phyloP scores from a whole-genome alignment of 192 early-diverging fungal genomes.

The Umbelopsis ramanniana region DNA sequence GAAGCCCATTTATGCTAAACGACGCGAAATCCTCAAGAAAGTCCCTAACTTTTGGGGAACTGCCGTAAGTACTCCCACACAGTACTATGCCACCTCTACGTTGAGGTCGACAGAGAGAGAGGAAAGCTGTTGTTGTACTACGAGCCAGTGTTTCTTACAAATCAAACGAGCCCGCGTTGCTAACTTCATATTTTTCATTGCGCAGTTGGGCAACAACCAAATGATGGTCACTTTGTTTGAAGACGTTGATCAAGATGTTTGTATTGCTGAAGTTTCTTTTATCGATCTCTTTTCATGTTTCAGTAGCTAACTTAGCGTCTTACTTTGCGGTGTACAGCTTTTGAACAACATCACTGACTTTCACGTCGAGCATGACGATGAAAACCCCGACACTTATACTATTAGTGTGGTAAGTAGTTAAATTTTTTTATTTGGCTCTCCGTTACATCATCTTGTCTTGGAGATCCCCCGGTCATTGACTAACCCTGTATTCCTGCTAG shows the following conservation, averaged over 20 bases:
- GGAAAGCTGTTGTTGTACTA: too few relatives aligned
- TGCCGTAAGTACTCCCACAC: constrained; percentile 24
- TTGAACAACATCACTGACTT: constrained; percentile 38
- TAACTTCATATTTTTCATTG: neutral
- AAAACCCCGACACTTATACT: constrained; percentile 33
- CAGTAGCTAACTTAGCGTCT: too few relatives aligned
- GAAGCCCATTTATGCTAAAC: constrained; percentile 38
- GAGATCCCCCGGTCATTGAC: neutral
- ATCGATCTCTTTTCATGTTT: neutral
- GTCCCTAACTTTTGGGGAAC: constrained; percentile 39
- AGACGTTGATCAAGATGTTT: constrained; percentile 13
- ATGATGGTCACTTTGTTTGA: constrained; percentile 14
- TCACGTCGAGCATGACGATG: constrained; percentile 37
- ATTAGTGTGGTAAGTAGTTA: constrained; percentile 32
- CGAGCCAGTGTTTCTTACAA: neutral
- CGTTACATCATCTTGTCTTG: neutral
- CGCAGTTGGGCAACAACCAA: constrained; percentile 4
- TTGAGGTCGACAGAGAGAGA: too few relatives aligned
- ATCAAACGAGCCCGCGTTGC: neutral
- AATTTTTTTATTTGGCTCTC: neutral
- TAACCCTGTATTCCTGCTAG: constrained; percentile 7
- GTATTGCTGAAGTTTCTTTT: neutral
- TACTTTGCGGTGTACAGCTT: neutral
- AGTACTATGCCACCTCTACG: too few relatives aligned
- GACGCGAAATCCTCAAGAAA: constrained; percentile 41